Conservation (phyloP, 768 basidiomycete genomes). For the Hirschioporus abietinus region DNA sequence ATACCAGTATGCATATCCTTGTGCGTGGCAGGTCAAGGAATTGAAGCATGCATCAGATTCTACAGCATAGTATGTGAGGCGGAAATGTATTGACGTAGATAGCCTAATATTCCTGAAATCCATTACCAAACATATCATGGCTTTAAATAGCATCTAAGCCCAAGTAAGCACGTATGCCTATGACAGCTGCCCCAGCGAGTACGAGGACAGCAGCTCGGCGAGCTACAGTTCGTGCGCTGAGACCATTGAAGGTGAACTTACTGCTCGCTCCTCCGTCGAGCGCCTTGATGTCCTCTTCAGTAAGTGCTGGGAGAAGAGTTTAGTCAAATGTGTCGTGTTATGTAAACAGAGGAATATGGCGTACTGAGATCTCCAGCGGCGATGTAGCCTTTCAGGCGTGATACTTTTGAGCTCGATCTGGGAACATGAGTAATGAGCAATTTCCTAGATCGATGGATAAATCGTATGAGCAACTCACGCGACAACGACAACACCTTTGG, state of each 20-base stretch:
- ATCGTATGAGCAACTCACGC: constrained; percentile 37
- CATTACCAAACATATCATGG: background rate
- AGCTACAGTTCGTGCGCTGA: constrained; percentile 16
- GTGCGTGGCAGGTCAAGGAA: too few species aligned
- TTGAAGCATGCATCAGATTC: too few species aligned
- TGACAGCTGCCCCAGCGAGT: constrained; percentile 17
- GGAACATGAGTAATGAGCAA: background rate
- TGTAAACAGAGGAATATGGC: constrained; percentile 12
- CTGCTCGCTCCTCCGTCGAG: constrained; percentile 53
- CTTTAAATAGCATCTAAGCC: background rate
- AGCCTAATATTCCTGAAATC: background rate
- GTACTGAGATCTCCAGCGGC: constrained; percentile 59
- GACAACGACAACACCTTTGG: constrained; percentile 60
- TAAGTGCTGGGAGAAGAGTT: constrained; percentile 35
- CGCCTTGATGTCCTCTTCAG: constrained; percentile 42
- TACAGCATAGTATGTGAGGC: background rate
- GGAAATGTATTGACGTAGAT: background rate
- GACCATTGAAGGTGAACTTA: constrained; percentile 23
- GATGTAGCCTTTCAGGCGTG: constrained; percentile 62
- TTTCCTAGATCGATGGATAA: background rate
- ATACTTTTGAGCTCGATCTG: constrained; percentile 62
- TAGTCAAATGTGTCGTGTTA: background rate
- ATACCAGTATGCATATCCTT: too few species aligned
- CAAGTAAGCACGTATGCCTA: background rate
- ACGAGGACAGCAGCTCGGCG: constrained; percentile 16